phyloP scores from a whole-genome alignment of 2,329 filamentous ascomycete species.

The Apiospora rasikravindrae region DNA sequence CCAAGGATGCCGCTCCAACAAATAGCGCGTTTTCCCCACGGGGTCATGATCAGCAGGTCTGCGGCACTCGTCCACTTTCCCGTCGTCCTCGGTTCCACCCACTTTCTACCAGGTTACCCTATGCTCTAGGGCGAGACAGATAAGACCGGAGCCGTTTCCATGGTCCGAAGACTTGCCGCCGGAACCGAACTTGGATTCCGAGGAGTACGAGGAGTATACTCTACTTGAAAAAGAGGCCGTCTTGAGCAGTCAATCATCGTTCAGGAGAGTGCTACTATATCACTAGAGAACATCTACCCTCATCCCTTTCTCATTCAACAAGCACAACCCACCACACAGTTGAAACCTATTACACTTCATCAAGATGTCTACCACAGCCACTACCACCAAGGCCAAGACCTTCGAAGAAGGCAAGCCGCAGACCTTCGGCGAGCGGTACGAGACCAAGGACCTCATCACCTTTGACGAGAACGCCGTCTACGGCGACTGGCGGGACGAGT shows the following conservation, averaged over 20 bases:
- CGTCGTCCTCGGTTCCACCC: not conserved
- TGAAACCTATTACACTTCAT: not conserved
- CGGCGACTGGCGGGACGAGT: constrained; percentile 51
- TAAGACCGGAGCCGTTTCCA: not conserved
- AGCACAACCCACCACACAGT: not conserved
- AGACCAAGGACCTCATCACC: constrained; percentile 32
- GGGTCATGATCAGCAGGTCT: not conserved
- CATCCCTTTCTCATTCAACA: not conserved
- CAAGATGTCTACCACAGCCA: constrained; percentile 21
- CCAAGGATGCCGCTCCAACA: not conserved
- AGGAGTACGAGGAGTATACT: constrained; percentile 13
- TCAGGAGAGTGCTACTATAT: not conserved
- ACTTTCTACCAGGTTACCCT: not conserved
- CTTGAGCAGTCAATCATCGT: not conserved
- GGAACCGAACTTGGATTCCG: constrained; percentile 1
- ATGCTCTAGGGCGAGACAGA: not conserved
- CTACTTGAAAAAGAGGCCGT: not conserved
- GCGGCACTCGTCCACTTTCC: constrained; percentile 1
- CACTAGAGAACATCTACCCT: not conserved
- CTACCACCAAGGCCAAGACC: constrained; percentile 25
- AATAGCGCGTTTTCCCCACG: not conserved
- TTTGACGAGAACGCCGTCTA: constrained; percentile 35
- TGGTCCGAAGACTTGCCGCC: not conserved
- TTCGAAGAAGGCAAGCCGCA: constrained; percentile 17
- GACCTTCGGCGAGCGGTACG: constrained; percentile 29